Base-by-base conservation (phyloP, 768 basidiomycete species). In the Amanita molliuscula region DNA sequence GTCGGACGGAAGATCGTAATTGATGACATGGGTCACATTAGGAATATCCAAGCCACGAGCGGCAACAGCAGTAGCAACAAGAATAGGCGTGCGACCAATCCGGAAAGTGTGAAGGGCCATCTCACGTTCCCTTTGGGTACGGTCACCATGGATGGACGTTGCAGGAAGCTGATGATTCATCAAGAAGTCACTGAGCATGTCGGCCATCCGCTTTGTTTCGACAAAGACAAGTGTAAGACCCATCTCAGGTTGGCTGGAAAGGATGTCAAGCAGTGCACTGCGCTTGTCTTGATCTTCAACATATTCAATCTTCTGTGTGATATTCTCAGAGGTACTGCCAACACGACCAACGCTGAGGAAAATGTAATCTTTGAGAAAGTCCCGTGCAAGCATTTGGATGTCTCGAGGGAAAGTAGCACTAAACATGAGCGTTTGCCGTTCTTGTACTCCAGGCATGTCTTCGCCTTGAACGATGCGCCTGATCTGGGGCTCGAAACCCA, bases 401-500 rank as follows among this genome's bases (percentile, higher is more conserved):
- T 99, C 96, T 38, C 94, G 84, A 44, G 96, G 96, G 83, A 99
- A 99, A 37, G 96, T 98, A 40, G 96, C 96, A 54, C 88, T 91
- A 72, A 99, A 99, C 96, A 99, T 99, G 70, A 99, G 87, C 1
- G 96, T 99, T 65, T 98, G 96, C 54, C 96, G 88, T 10, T 92
- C 82, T 23, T 77, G 69, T 11, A 85, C 81, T 41, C 83, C 86
- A n/a, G 96, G 92, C 96, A 99, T 99, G 65, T 99, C 96, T 61
- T 93, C 92, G 58, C 89, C 88, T 67, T 99, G 90, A 16, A 99
- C 96, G 62, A 99, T 99, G 28, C 92, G 80, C 55, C 96, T 81
- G 62, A 99, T 99, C 71, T 98, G 96, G 50, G 96, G 96, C 69
- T 99, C 96, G 76, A 99, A 99, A 84, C 96, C 96, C 96, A 99